Evolutionary conservation across 352 stramenopile species (phyloP), one percentile per base, ranked within the genome.

Genomic region (Pythium myriotylum): DNA sequence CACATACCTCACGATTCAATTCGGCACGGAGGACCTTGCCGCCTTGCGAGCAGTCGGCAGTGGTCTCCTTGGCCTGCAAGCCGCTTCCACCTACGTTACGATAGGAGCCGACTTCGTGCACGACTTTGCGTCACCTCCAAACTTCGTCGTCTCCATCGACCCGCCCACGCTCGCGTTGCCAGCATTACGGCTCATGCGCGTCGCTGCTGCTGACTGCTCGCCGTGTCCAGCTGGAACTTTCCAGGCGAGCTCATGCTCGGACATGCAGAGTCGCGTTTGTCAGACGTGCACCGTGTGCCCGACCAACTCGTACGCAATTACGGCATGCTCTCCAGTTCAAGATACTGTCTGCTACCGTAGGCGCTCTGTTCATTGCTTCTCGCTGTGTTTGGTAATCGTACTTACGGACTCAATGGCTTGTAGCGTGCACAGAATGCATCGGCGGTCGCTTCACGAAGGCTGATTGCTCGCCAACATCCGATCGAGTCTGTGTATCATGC

Each of bases 311-410:
- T 92, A 73, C 53, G 79, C 79, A 6, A 56, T 84, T 9, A 54
- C 63, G 29, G 29, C 59, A 3, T 94, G 85, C 63, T 81, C 72
- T 10, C 32, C 79, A 13, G 66, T 73, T 5, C 65, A 79, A 49
- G 81, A 94, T 54, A 90, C 79, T 0, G 51, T 76, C 24, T 94
- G 85, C 51, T 90, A 85, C 29, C 83, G 82, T 93, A 79, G 54
- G 79, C 79, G 20, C 7, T 41, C 23, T 42, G 6, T n/a, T 54
- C 45, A 35, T 51, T 23, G 50, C 12, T 39, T 6, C 22, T 65
- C 20, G 26, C 39, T 13, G 5, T 51, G 12, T 0, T 39, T 9
- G n/a, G 24, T n/a, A n/a, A 58, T n/a, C n/a, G n/a, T n/a, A n/a
- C 24, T 40, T 23, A 42, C 26, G n/a, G 6, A 16, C 37, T 35